A percentile compares a stretch with the other conserved stretches of the same genome.
phyloP scores from a whole-genome alignment of 768 basidiomycete species.

The Hypholoma fasciculare region DNA sequence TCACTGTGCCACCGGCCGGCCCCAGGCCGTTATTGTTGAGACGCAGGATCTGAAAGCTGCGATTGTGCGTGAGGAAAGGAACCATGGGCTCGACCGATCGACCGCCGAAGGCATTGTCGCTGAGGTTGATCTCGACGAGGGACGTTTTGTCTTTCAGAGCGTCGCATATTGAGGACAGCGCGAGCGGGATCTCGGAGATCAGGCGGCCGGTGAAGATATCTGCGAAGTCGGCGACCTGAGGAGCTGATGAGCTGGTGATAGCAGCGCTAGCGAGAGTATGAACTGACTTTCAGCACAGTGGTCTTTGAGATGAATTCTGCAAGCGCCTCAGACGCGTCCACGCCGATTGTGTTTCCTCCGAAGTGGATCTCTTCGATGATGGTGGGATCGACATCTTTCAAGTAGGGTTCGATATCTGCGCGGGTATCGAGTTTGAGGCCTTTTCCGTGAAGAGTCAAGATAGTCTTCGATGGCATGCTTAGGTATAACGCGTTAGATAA shows the following conservation, averaged over 20 bases:
- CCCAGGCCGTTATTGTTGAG: conserved; percentile 98
- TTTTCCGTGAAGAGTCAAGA: conserved; percentile 53
- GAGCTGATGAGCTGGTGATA: conserved; percentile 1
- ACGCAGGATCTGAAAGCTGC: conserved; percentile 78
- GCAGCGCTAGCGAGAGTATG: background rate
- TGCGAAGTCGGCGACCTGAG: conserved; percentile 89
- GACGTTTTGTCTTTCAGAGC: conserved; percentile 79
- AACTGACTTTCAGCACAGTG: conserved; percentile 64
- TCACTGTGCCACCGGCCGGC: conserved; percentile 79
- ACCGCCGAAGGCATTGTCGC: conserved; percentile 96
- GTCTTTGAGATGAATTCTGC: conserved; percentile 77
- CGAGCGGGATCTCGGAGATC: conserved; percentile 91
- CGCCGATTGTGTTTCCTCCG: conserved; percentile 92
- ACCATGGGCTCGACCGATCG: conserved; percentile 94
- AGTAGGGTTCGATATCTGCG: conserved; percentile 73
- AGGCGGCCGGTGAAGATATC: conserved; percentile 98
- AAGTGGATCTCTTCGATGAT: conserved; percentile 86
- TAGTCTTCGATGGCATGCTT: conserved; percentile 28
- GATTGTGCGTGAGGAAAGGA: conserved; percentile 82
- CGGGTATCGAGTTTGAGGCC: conserved; percentile 80
- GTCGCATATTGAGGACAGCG: conserved; percentile 86
- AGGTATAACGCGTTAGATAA: background rate
- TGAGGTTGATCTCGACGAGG: conserved; percentile 86
- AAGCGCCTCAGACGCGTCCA: conserved; percentile 85
- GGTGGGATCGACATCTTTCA: conserved; percentile 63